Evolutionary conservation across 73 alveolate genomes (phyloP).

Genomic region (Diophrys appendiculata): DNA sequence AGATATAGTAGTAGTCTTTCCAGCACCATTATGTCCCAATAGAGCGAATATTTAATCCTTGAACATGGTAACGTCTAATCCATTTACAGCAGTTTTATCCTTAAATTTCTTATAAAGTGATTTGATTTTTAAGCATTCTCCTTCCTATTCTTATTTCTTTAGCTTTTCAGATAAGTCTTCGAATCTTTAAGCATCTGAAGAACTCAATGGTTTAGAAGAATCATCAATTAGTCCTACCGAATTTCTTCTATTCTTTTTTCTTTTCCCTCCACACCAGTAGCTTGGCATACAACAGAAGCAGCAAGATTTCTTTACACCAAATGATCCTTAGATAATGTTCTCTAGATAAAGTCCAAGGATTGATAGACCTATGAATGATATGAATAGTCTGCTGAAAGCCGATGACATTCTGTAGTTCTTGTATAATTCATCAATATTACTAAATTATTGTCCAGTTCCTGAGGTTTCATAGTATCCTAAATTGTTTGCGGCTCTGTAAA

Average conservation of each 20-base stretch:
- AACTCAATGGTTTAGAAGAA: background rate
- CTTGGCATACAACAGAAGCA: conserved; percentile 64
- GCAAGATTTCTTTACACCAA: conserved; percentile 78
- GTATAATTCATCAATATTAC: conserved; percentile 16
- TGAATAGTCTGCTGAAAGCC: conserved; percentile 17
- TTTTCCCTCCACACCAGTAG: conserved; percentile 52
- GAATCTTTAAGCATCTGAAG: conserved; percentile 1
- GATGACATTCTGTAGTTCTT: conserved; percentile 44
- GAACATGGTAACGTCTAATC: conserved; percentile 71
- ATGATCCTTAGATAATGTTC: conserved; percentile 78
- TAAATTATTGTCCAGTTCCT: conserved; percentile 39
- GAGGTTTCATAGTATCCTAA: conserved; percentile 28
- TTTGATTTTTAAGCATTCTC: conserved; percentile 33
- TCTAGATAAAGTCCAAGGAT: conserved; percentile 81
- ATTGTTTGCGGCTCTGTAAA: conserved; percentile 23
- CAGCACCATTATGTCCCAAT: conserved; percentile 92
- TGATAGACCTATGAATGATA: conserved; percentile 38
- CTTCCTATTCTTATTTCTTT: conserved; percentile 22
- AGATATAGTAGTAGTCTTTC: conserved; percentile 80
- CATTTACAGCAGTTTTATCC: conserved; percentile 77
- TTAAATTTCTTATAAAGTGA: conserved; percentile 64
- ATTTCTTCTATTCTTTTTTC: conserved; percentile 34
- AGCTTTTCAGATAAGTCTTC: conserved; percentile 13
- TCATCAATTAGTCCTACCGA: conserved; percentile 4
- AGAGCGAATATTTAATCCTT: conserved; percentile 86